These are phyloP conservation scores for Pseudogymnoascus sp. DNA, from an alignment of 2,329 filamentous ascomycete species.

Conservation along the genomic window DNA sequence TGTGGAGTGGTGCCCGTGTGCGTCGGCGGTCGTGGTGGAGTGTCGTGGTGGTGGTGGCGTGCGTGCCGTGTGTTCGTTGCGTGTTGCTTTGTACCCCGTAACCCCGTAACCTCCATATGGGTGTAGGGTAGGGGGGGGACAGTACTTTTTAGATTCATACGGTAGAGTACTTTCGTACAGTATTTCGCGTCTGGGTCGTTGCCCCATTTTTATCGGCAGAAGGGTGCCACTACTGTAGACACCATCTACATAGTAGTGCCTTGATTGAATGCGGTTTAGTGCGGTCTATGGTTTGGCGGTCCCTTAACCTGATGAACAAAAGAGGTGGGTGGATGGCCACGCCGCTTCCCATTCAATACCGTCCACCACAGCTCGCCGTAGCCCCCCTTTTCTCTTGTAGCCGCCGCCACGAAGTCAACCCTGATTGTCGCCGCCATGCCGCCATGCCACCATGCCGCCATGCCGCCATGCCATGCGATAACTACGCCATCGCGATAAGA, in stretches of 20 bases:
- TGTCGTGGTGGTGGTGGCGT: background rate
- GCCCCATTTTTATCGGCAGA: background rate
- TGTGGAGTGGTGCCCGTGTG: background rate
- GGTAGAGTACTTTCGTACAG: background rate
- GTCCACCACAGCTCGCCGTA: too few species aligned
- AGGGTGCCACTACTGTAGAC: background rate
- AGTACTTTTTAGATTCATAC: background rate
- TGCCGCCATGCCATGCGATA: background rate
- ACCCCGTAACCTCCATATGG: background rate
- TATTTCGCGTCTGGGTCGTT: background rate
- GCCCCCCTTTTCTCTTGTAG: background rate
- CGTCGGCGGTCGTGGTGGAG: background rate
- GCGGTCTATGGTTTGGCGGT: background rate
- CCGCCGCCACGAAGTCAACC: background rate
- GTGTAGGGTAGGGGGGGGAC: too few species aligned
- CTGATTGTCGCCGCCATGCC: background rate
- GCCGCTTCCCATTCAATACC: too few species aligned
- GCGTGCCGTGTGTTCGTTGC: background rate
- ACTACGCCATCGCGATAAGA: background rate
- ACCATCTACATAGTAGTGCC: background rate
- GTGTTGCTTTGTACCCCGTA: background rate
- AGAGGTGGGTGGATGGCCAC: background rate
- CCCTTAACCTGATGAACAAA: background rate
- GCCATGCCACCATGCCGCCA: too few species aligned
- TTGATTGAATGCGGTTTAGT: background rate